phyloP scores from a whole-genome alignment of 176 grass and related monocot species.

The Puccinellia tenuiflora region DNA sequence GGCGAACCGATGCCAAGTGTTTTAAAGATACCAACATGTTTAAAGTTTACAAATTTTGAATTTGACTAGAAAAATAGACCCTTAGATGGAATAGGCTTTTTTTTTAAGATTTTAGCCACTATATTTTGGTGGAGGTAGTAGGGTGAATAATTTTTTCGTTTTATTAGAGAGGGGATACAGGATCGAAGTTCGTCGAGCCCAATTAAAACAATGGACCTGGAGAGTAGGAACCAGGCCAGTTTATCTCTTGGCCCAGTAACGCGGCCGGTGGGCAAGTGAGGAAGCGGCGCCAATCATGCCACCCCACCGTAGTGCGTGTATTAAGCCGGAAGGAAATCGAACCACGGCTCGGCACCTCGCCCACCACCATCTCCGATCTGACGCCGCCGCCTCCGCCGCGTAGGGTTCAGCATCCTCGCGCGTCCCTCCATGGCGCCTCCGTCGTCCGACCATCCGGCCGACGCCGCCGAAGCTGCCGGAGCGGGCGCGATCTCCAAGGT shows the following conservation, averaged over 20 bases:
- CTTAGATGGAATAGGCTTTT: no score
- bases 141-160: no score
- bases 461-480: neutral
- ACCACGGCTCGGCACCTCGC: neutral
- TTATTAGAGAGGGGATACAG: no score
- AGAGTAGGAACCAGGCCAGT: neutral
- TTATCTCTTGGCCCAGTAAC: neutral
- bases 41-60: no score
- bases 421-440: constrained; percentile 26
- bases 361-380: neutral
- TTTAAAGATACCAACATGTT: no score
- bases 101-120: no score
- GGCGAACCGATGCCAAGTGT: no score
- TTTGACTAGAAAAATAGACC: no score
- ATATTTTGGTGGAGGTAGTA: no score
- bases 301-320: neutral
- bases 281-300: neutral
- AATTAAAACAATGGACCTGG: neutral
- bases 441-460: neutral
- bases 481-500: constrained; percentile 46
- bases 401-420: neutral
- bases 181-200: no score
- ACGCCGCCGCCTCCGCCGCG: neutral
- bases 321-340: neutral
- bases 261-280: neutral